Evolutionary conservation across 805 yeast genomes (phyloP).

Genomic region (Debaryomyces hansenii): DNA sequence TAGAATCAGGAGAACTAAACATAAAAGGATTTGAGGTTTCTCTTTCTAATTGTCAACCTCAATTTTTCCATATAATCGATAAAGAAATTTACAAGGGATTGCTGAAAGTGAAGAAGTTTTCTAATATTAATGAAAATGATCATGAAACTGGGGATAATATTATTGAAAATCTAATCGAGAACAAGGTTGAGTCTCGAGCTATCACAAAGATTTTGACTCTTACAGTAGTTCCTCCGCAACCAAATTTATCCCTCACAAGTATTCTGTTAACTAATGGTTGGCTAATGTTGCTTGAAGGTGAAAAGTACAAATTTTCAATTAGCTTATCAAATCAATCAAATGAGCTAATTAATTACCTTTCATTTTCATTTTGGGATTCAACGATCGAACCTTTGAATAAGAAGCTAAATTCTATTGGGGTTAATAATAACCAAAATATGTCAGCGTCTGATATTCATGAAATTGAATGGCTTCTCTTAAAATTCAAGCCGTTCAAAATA

Average conservation of each 20-base stretch:
- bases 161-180: conserved; percentile 24
- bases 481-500: conserved; percentile 57
- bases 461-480: conserved; percentile 64
- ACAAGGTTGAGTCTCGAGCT: conserved; percentile 16
- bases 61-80: conserved; percentile 43
- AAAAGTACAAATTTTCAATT: conserved; percentile 50
- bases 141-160: conserved; percentile 11
- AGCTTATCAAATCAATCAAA: conserved; percentile 57
- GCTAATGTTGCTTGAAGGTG: conserved; percentile 81
- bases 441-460: conserved; percentile 70
- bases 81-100: conserved; percentile 19
- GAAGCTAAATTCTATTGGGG: conserved; percentile 41
- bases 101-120: conserved; percentile 11
- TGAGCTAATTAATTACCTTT: conserved; percentile 54
- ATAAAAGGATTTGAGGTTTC: conserved; percentile 54
- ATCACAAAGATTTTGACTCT: conserved; percentile 19
- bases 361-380: conserved; percentile 70
- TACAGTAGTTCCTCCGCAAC: conserved; percentile 52
- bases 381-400: conserved; percentile 63
- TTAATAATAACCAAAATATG: conserved; percentile 26
- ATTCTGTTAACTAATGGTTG: conserved; percentile 60
- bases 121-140: conserved; percentile 6
- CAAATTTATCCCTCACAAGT: conserved; percentile 53
- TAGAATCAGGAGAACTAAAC: conserved; percentile 46
- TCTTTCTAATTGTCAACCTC: conserved; percentile 50